These are phyloP conservation scores for Komagataella pseudopastoris DNA, from an alignment of 805 yeast species.

Conservation along the genomic window DNA sequence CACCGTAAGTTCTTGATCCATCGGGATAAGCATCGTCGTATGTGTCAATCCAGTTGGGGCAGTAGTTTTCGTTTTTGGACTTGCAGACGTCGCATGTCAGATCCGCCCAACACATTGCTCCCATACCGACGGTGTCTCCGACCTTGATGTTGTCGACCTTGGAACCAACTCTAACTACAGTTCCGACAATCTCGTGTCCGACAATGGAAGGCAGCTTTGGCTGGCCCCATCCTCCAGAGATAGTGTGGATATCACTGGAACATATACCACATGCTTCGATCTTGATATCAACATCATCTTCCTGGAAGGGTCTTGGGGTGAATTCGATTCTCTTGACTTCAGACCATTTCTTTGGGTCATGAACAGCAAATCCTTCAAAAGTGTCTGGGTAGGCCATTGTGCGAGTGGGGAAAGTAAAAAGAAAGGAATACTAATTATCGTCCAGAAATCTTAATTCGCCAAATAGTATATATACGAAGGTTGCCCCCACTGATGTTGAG, in stretches of 20 bases:
- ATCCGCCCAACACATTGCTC: conserved; percentile 57
- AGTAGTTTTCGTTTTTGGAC: conserved; percentile 30
- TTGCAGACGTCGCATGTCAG: conserved; percentile 47
- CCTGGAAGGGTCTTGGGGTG: conserved; percentile 13
- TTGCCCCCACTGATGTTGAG: neutral
- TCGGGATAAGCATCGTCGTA: conserved; percentile 17
- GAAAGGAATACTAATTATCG: no score
- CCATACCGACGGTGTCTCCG: conserved; percentile 75
- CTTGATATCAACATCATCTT: conserved; percentile 26
- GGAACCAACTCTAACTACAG: conserved; percentile 42
- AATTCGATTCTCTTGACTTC: conserved; percentile 8
- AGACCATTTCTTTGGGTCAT: conserved; percentile 12
- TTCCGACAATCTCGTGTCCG: conserved; percentile 60
- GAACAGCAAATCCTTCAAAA: conserved; percentile 16
- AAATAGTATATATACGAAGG: no score
- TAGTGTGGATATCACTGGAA: conserved; percentile 36
- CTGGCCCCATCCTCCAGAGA: conserved; percentile 24
- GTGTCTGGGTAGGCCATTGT: conserved; percentile 2
- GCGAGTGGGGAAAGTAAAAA: neutral
- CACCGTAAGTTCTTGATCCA: conserved; percentile 36
- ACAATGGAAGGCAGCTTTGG: conserved; percentile 19
- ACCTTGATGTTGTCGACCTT: conserved; percentile 35
- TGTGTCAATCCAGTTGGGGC: conserved; percentile 22
- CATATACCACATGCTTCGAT: conserved; percentile 35
- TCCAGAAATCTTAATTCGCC: neutral